Evolutionary conservation across 2,329 filamentous ascomycete genomes (phyloP), one percentile per base, ranked within the genome.

Genomic region (Penicillium thymicola): DNA sequence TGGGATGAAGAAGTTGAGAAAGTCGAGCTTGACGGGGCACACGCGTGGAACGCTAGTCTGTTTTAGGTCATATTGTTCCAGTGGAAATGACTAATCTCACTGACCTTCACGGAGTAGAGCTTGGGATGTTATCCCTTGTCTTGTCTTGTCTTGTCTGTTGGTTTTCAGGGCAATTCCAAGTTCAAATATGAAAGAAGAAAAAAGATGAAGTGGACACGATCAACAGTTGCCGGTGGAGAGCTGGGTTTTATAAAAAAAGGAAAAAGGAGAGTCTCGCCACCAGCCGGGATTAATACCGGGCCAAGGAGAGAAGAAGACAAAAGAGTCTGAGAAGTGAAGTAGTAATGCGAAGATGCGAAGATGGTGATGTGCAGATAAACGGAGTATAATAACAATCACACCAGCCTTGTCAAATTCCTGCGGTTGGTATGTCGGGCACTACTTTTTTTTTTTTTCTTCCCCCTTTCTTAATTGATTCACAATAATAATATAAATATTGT

Each of bases 1-100:
- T 51, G 47, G 46, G 40, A 58, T 51, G 44, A 50, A 51, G 40
- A 52, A 54, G 42, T 40, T 55, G 42, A 41, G 21, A 36, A 42
- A 54, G 51, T 34, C 32, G 1, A 59, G 43, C 58, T 54, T 51
- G 63, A 64, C 61, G 16, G 34, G 52, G 8, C 1, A 58, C 62
- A 65, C 64, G 64, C 64, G 64, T 64, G 63, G 57, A 21, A 48
- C 64, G 57, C 64, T 66, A 66, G 37, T 64, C 64, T 66, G 50
- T 57, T 60, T 66, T 66, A 66, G 64, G 64, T 60, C 63, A 66
- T 66, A 66, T 66, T 66, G 61, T 66, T 64, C 53, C 38, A 25
- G 30, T 21, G 53, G 43, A 40, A 21, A 30, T 56, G 50, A 48
- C 45, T 37, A 50, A 38, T 38, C 36, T 38, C 9, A 21, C 36